Conservation (phyloP, 805 yeast genomes). For the Barnettozyma sucrosica region DNA sequence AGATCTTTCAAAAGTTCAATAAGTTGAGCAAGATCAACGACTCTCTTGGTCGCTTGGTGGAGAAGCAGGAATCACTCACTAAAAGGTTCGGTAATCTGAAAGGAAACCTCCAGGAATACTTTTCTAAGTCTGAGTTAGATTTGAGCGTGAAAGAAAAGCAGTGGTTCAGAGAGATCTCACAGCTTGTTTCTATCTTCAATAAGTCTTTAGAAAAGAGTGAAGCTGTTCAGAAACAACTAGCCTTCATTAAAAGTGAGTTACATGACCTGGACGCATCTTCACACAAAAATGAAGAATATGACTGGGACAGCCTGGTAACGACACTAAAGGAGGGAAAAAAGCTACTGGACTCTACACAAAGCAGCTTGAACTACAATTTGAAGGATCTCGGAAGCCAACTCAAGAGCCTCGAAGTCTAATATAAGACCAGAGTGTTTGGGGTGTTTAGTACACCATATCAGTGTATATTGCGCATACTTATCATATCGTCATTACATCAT, state of each 20-base stretch:
- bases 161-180: slow-evolving; percentile 42
- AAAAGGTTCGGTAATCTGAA: slow-evolving; percentile 29
- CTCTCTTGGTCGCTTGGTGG: slow-evolving; percentile 17
- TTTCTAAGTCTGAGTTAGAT: slow-evolving; percentile 21
- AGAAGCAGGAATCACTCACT: slow-evolving; percentile 30
- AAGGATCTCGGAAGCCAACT: slow-evolving; percentile 20
- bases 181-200: slow-evolving; percentile 28
- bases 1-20: slow-evolving; percentile 17
- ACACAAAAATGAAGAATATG: slow-evolving; percentile 8
- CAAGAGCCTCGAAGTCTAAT: background rate
- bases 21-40: slow-evolving; percentile 13
- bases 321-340: slow-evolving; percentile 30
- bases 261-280: slow-evolving; percentile 2
- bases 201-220: slow-evolving; percentile 25
- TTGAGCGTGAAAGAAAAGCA: slow-evolving; percentile 36
- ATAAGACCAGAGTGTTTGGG: background rate
- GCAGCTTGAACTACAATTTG: slow-evolving; percentile 14
- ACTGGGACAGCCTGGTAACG: slow-evolving; percentile 30
- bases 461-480: background rate
- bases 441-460: background rate
- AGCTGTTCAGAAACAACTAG: slow-evolving; percentile 25
- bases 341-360: slow-evolving; percentile 20
- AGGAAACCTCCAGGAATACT: slow-evolving; percentile 21
- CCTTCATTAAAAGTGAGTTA: slow-evolving; percentile 25
- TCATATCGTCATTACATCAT: background rate